Percentiles rank a stretch among this genome's conserved stretches.
Conservation (phyloP, 768 basidiomycete genomes). For the Postia placenta region DNA sequence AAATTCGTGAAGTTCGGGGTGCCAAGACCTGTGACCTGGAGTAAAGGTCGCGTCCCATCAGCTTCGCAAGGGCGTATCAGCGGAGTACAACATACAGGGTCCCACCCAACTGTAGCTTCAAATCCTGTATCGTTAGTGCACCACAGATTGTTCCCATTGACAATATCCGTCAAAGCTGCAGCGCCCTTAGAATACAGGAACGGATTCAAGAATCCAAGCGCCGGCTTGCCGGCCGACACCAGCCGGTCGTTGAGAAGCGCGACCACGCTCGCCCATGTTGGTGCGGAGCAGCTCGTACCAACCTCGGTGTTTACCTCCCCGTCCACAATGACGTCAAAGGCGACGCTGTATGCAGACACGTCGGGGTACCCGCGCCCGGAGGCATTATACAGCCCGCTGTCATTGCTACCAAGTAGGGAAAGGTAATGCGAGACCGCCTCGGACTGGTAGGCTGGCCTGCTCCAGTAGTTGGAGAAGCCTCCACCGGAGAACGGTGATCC, state of each 20-base stretch:
- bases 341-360: slow-evolving; percentile 26
- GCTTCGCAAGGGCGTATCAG: not conserved
- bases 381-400: slow-evolving; percentile 10
- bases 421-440: slow-evolving; percentile 24
- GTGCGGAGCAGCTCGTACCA: slow-evolving; percentile 29
- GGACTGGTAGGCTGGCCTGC: slow-evolving; percentile 31
- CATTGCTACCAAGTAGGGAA: slow-evolving; percentile 17
- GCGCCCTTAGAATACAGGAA: slow-evolving; percentile 6
- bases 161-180: slow-evolving; percentile 28
- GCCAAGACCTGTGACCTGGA: slow-evolving; percentile 52
- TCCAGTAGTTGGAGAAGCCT: slow-evolving; percentile 36
- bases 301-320: slow-evolving; percentile 15
- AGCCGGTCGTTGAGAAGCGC: slow-evolving; percentile 29
- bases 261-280: slow-evolving; percentile 28
- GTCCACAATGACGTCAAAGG: slow-evolving; percentile 1
- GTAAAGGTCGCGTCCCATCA: not conserved
- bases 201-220: slow-evolving; percentile 31
- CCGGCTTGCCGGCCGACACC: slow-evolving; percentile 21
- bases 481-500: slow-evolving; percentile 30
- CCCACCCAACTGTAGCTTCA: slow-evolving; percentile 23
- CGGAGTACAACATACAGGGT: slow-evolving; percentile 20
- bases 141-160: slow-evolving; percentile 21
- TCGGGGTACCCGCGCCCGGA: slow-evolving; percentile 26
- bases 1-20: slow-evolving; percentile 48
- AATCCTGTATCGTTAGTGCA: slow-evolving; percentile 23